A percentile compares a stretch with the other conserved stretches of the same genome.
Conservation (phyloP, 495 filamentous ascomycete species). For the Aspergillus sclerotiicarbonarius region DNA sequence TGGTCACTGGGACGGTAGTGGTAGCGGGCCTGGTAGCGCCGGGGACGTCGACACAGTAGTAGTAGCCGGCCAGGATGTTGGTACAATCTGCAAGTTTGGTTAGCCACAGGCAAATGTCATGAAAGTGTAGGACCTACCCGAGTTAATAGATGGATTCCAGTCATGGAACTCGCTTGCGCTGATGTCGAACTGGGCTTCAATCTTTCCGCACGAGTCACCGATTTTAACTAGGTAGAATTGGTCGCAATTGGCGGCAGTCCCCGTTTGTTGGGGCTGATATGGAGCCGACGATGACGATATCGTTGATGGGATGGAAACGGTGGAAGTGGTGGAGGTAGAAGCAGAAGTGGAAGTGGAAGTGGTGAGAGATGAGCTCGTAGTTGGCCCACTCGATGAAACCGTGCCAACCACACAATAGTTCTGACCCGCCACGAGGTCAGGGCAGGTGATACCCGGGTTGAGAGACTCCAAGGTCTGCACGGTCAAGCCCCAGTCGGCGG, state of each 20-base stretch:
- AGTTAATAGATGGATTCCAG: neutral
- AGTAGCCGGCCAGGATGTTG: conserved; percentile 9
- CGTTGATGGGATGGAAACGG: neutral
- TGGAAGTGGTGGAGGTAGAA: too few species aligned
- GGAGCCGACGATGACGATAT: neutral
- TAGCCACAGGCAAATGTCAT: neutral
- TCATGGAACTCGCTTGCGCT: neutral
- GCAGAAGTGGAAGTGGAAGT: neutral
- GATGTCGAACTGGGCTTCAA: neutral
- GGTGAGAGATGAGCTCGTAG: neutral
- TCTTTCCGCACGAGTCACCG: conserved; percentile 1
- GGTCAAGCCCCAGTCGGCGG: neutral
- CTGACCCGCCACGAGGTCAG: conserved; percentile 9
- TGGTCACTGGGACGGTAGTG: conserved; percentile 12
- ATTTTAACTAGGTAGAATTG: neutral
- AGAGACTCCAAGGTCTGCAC: conserved; percentile 9
- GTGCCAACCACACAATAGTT: conserved; percentile 19
- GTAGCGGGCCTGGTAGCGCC: conserved; percentile 4
- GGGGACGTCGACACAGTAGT: conserved; percentile 19
- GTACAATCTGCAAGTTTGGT: conserved; percentile 8
- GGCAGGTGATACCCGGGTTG: conserved; percentile 19
- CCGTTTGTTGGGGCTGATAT: neutral
- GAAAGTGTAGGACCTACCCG: neutral
- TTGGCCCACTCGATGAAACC: conserved; percentile 2
- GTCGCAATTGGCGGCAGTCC: neutral